These are phyloP conservation scores for Termitomyces sp. DNA, from an alignment of 768 basidiomycete species.

Conservation along the genomic window DNA sequence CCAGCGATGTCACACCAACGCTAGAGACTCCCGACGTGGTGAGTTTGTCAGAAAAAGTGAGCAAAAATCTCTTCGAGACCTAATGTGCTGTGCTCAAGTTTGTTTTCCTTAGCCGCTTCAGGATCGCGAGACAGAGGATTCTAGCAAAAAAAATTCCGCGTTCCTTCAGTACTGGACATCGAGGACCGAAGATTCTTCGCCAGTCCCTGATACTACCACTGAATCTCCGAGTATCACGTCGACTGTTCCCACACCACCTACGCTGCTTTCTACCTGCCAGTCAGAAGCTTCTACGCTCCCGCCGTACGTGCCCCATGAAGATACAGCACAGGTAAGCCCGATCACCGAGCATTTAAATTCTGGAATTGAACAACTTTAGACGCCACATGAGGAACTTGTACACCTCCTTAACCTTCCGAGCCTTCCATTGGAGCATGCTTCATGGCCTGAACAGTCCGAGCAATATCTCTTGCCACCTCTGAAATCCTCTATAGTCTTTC, in stretches of 20 bases:
- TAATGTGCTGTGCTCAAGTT: neutral
- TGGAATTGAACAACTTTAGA: neutral
- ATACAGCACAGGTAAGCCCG: neutral
- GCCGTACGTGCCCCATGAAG: neutral
- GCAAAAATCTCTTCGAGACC: neutral
- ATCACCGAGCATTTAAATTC: neutral
- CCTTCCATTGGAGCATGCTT: neutral
- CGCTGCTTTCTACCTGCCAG: neutral
- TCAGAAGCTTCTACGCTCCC: neutral
- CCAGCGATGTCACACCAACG: neutral
- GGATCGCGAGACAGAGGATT: neutral
- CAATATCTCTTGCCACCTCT: neutral
- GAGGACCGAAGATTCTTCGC: neutral
- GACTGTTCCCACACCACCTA: neutral
- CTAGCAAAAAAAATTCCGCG: neutral
- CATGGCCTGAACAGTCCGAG: neutral
- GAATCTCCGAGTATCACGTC: neutral
- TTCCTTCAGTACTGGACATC: neutral
- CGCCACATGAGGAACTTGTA: neutral
- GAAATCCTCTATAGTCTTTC: neutral
- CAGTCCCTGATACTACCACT: too few species aligned
- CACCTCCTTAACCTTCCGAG: neutral
- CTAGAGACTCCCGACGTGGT: neutral
- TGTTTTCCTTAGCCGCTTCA: neutral
- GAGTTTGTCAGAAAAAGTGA: neutral